phyloP scores from a whole-genome alignment of 169 alveolate genomes.

The Plasmodium falciparum region DNA sequence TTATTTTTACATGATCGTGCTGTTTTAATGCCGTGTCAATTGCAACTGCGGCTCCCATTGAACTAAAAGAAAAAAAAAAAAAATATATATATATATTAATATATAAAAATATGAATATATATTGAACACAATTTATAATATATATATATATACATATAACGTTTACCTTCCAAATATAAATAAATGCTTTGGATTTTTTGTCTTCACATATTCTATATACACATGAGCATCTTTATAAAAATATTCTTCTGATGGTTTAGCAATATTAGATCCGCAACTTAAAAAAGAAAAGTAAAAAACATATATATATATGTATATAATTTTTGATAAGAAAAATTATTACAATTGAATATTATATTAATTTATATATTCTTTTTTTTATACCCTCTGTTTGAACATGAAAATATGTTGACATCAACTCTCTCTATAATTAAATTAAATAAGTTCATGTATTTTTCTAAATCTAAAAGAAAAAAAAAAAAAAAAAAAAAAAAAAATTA shows the following conservation, averaged over 20 bases:
- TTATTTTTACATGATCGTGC: conserved; percentile 7
- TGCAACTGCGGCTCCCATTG: conserved; percentile 74
- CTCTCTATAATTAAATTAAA: conserved; percentile 1
- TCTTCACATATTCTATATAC: conserved; percentile 25
- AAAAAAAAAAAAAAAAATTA: not conserved
- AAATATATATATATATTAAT: not conserved
- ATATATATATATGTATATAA: not conserved
- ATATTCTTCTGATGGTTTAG: conserved; percentile 24
- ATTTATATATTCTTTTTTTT: not conserved
- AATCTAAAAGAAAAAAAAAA: conserved; percentile 4
- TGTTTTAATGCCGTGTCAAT: conserved; percentile 42
- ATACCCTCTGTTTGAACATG: conserved; percentile 69
- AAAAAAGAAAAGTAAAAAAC: not conserved
- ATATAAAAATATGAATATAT: not conserved
- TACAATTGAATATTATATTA: not conserved
- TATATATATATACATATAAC: not conserved
- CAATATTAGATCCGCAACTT: conserved; percentile 36
- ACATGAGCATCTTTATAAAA: conserved; percentile 43
- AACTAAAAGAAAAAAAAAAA: not conserved
- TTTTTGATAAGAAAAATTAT: not conserved
- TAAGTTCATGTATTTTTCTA: conserved; percentile 13
- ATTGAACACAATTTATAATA: not conserved
- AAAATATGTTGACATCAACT: conserved; percentile 48
- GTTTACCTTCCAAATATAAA: conserved; percentile 50
- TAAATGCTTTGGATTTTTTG: conserved; percentile 7